Evolutionary conservation across 2,329 filamentous ascomycete genomes (phyloP), one percentile per base, ranked within the genome.

Genomic region (Drechslerella coelobrocha): DNA sequence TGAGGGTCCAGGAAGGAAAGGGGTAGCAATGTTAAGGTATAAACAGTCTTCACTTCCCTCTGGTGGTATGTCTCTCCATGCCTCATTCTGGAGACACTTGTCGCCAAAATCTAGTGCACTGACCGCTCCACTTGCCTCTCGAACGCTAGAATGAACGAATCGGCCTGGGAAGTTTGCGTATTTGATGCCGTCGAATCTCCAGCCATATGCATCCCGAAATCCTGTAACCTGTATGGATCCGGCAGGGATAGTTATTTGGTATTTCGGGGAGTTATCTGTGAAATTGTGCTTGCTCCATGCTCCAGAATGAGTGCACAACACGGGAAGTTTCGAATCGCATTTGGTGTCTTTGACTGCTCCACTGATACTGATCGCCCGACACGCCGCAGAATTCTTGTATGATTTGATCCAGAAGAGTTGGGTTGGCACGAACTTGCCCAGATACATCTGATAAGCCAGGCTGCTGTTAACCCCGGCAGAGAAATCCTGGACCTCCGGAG

Each of bases 101-200:
- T 78, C 77, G 2, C 80, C 80, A 53, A 78, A 79, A 6, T 75
- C 59, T 6, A 79, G 75, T 1, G 79, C 80, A 10, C 78, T 76
- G 10, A 77, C 76, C 2, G 76, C 73, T 0, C 77, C 78, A 6
- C 75, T 75, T 0, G 78, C 79, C 26, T 76, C 69, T 68, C 82
- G 81, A 0, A 77, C 76, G 12, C 73, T 75, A 0, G 82, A 79
- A 68, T 84, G 81, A 0, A 78, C 79, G 73, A 83, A 83, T 10
- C 82, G 78, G 52, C 78, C 74, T 1, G 82, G 81, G 57, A 79
- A 77, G 0, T 78, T 72, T 2, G 81, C 82, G 68, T 83, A 83
- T 56, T 81, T 79, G 29, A 84, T 76, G 9, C 82, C 83, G n/a
- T 82, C 76, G 73, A 84, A 84, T 5, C 83, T 82, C 73, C 84